phyloP scores from a whole-genome alignment of 176 grass and related monocot genomes.

The Carex pumila region DNA sequence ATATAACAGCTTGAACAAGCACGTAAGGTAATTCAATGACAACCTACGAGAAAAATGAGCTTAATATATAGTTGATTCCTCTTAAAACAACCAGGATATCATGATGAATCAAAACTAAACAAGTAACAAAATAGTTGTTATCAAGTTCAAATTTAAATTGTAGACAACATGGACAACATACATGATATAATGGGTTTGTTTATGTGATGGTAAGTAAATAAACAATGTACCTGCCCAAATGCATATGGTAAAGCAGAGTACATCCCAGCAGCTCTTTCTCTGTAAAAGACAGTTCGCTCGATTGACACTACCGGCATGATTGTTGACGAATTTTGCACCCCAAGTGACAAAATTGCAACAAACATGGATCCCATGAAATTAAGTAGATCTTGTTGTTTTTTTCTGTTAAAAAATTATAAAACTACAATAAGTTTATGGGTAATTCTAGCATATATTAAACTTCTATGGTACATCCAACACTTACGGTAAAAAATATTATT shows the following conservation, averaged over 20 bases:
- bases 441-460: too few species aligned
- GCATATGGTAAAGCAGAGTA: slow-evolving; percentile 92
- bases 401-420: slow-evolving; percentile 24
- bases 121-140: not conserved
- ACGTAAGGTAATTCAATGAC: slow-evolving; percentile 32
- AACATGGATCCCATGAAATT: slow-evolving; percentile 96
- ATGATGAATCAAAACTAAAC: not conserved
- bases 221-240: slow-evolving; percentile 72
- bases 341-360: slow-evolving; percentile 58
- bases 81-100: not conserved
- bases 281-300: slow-evolving; percentile 84
- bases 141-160: not conserved
- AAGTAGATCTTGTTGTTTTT: slow-evolving; percentile 47
- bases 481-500: too few species aligned
- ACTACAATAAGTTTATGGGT: not conserved
- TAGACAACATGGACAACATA: not conserved
- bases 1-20: slow-evolving; percentile 16
- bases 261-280: slow-evolving; percentile 87
- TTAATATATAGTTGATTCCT: not conserved
- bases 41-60: slow-evolving; percentile 17
- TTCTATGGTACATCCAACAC: too few species aligned
- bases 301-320: slow-evolving; percentile 75
- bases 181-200: not conserved
- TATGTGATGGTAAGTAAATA: not conserved
- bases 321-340: slow-evolving; percentile 53